Base-by-base conservation (phyloP, 164 flowering plant genomes). In the Vitis cinerea region DNA sequence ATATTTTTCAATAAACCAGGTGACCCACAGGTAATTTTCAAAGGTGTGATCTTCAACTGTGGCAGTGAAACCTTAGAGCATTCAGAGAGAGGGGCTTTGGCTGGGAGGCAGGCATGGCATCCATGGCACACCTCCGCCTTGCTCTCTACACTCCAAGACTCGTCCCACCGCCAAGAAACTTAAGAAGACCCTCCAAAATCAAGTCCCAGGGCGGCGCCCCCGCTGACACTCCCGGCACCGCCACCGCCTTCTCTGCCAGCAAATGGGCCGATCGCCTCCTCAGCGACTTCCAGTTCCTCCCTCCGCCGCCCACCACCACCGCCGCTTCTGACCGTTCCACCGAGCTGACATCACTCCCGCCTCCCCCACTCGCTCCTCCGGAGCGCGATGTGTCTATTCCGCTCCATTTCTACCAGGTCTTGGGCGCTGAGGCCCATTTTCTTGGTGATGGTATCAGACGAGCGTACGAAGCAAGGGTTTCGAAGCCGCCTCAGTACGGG, bases 241-340 rank as follows among this genome's bases (percentile, higher is more conserved):
- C 72, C 81, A 31, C 76, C 79, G 70, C 81, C 69, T 79, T 82
- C 81, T 69, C 84, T 82, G 83, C 91, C 75, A 90, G 89, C 84
- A 94, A 84, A 83, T 94, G 97, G 97, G 99, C 99, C 60, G 93
- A 94, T 31, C 95, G 99, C 66, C 98, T 95, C 57, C 84, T 95
- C 76, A 59, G 85, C 72, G 98, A 95, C 80, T 95, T 95, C 86
- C 91, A 92, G 13, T 87, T 87, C 79, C 72, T 76, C 69, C 64
- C 19, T 10, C 64, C 11, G 4, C 30, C 50, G 0, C 17, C 66
- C 10, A 30, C 78, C 50, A 53, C 80, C 62, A 64, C 78, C 66
- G 37, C 74, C 71, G 53, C 87, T 66, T 75, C 74, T 65, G 17
- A 80, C 56, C 54, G 86, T 13, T 51, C 44, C 44, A 37, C 44